Evolutionary conservation across 2,329 filamentous ascomycete species (phyloP).

Genomic region (Fonsecaea monophora): DNA sequence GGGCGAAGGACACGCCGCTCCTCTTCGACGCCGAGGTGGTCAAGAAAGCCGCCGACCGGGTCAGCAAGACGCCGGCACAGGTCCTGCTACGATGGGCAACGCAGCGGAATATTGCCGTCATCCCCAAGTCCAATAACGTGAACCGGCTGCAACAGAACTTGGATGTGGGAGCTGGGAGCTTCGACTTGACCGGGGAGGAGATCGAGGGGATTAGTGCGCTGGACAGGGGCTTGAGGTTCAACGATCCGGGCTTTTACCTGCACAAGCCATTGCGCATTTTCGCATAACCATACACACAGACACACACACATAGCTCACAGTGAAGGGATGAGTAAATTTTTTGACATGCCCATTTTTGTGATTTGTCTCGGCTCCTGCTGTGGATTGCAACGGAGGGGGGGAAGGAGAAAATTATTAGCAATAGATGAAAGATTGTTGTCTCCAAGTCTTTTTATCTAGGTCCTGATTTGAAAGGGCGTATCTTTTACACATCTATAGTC

Average conservation of each 20-base stretch:
- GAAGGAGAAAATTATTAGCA: no score
- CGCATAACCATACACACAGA: constrained; percentile 11
- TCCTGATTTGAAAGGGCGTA: no score
- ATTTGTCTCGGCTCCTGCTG: no score
- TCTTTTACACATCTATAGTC: no score
- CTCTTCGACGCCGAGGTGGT: constrained; percentile 75
- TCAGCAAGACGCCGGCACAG: constrained; percentile 77
- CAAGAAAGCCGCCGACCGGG: constrained; percentile 70
- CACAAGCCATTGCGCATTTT: constrained; percentile 34
- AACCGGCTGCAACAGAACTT: constrained; percentile 44
- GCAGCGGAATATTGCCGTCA: constrained; percentile 79
- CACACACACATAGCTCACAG: no score
- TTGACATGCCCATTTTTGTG: no score
- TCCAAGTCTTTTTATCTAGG: no score
- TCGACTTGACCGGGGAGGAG: constrained; percentile 34
- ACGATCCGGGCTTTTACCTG: constrained; percentile 36
- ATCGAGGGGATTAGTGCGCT: constrained; percentile 33
- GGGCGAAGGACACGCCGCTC: constrained; percentile 69
- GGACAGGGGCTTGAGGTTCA: constrained; percentile 37
- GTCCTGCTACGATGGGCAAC: constrained; percentile 87
- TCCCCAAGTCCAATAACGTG: constrained; percentile 75
- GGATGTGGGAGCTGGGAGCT: constrained; percentile 24
- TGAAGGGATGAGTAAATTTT: no score
- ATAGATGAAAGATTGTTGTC: no score
- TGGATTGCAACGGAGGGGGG: no score